These are phyloP conservation scores for Xylaria digitata DNA, from an alignment of 2,329 filamentous ascomycete species.

Conservation along the genomic window DNA sequence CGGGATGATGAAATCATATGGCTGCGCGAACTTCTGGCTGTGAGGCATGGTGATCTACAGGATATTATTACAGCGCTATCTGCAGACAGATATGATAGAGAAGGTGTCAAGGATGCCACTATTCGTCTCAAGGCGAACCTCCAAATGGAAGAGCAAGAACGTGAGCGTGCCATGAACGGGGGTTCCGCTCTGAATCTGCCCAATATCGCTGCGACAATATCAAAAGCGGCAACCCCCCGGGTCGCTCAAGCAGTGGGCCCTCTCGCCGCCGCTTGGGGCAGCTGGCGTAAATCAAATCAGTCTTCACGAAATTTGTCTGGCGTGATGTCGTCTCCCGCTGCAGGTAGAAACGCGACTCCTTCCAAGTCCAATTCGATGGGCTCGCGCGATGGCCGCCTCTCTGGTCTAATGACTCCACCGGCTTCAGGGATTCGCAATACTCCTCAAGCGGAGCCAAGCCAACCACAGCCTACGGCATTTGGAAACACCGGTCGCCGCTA, in stretches of 20 bases:
- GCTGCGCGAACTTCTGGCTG: conserved; percentile 91
- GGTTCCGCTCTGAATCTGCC: conserved; percentile 75
- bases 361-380: conserved; percentile 64
- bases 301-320: conserved; percentile 54
- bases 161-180: conserved; percentile 82
- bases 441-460: conserved; percentile 57
- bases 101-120: conserved; percentile 86
- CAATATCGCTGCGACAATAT: conserved; percentile 80
- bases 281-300: conserved; percentile 81
- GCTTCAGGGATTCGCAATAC: conserved; percentile 76
- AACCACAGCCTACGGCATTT: conserved; percentile 69
- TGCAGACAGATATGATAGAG: conserved; percentile 78
- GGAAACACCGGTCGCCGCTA: conserved; percentile 69
- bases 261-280: conserved; percentile 92
- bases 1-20: conserved; percentile 94
- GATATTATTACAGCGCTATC: conserved; percentile 88
- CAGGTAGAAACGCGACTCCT: conserved; percentile 64
- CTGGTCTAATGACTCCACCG: conserved; percentile 90
- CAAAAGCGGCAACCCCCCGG: conserved; percentile 81
- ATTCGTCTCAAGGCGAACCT: conserved; percentile 94
- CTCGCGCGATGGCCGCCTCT: conserved; percentile 71
- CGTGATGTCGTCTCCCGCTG: conserved; percentile 54
- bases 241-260: conserved; percentile 84
- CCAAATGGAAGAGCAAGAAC: conserved; percentile 97
- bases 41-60: conserved; percentile 89